Conservation (phyloP, 345 rosid species). For the Melastoma malabathricum region DNA sequence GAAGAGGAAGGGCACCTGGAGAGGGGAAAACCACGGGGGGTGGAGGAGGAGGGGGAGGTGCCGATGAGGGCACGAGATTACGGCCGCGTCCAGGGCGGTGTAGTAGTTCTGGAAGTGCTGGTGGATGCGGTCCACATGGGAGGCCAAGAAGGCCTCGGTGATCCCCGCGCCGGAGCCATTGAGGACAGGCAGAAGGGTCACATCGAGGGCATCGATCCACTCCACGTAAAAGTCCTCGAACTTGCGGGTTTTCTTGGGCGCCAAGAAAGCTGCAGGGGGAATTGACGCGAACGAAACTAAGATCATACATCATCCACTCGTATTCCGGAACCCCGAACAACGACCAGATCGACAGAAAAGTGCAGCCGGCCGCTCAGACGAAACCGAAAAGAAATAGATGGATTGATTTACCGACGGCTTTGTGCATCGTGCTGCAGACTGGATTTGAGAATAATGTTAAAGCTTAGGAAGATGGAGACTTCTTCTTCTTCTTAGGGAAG, state of each 20-base stretch:
- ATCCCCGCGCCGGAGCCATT: constrained; percentile 32
- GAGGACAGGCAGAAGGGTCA: constrained; percentile 59
- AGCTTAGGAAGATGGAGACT: too few relatives aligned
- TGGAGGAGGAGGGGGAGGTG: constrained; percentile 43
- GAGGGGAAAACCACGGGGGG: constrained; percentile 64
- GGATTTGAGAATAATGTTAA: too few relatives aligned
- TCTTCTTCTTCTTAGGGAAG: too few relatives aligned
- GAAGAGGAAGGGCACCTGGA: constrained; percentile 67
- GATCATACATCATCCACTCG: too few relatives aligned
- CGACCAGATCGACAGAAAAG: too few relatives aligned
- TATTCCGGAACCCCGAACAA: too few relatives aligned
- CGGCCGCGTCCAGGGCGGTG: constrained; percentile 62
- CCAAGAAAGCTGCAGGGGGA: constrained; percentile 12
- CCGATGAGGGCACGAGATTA: constrained; percentile 17
- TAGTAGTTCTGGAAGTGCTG: constrained; percentile 64
- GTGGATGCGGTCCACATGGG: constrained; percentile 32
- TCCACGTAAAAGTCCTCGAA: constrained; percentile 50
- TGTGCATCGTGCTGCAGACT: too few relatives aligned
- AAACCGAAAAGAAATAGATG: too few relatives aligned
- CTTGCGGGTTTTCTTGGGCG: constrained; percentile 39
- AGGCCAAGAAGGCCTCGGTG: constrained; percentile 19
- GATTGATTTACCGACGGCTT: too few relatives aligned
- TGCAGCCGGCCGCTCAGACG: too few relatives aligned
- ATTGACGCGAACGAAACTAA: too few relatives aligned
- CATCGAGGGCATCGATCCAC: constrained; percentile 50